These are phyloP conservation scores for Mycena epipterygia DNA, from an alignment of 768 basidiomycete species.

Conservation along the genomic window DNA sequence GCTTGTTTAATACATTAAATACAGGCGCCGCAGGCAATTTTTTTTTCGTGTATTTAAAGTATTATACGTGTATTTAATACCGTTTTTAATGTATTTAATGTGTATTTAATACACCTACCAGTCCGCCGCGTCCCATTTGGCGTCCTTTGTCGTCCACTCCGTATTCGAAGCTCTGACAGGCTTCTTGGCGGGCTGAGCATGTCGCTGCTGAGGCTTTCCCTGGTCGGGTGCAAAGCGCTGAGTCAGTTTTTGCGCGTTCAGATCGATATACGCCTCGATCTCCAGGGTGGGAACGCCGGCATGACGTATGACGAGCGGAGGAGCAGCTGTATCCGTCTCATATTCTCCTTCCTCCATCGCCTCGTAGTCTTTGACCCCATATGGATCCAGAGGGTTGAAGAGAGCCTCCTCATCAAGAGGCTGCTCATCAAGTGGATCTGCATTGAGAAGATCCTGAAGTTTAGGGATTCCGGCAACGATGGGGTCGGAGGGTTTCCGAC, in stretches of 20 bases:
- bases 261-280: conserved; percentile 11
- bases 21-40: neutral
- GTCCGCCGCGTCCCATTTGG: neutral
- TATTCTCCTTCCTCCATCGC: conserved; percentile 8
- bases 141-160: neutral
- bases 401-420: conserved; percentile 6
- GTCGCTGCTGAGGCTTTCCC: neutral
- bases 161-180: neutral
- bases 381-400: conserved; percentile 11
- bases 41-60: conserved; percentile 3
- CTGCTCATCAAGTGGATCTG: neutral
- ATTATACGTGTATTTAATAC: neutral
- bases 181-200: neutral
- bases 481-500: conserved; percentile 12
- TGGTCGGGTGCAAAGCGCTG: conserved; percentile 4
- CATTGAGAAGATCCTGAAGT: conserved; percentile 4
- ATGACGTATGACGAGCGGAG: neutral
- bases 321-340: neutral
- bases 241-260: neutral
- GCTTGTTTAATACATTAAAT: conserved; percentile 5
- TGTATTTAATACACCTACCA: neutral
- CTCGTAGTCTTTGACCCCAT: neutral
- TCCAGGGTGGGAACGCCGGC: neutral
- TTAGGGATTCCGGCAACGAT: conserved; percentile 5
- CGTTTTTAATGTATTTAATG: neutral